These are phyloP conservation scores for Fusarium sp. DNA, from an alignment of 2,329 filamentous ascomycete species.

Conservation along the genomic window DNA sequence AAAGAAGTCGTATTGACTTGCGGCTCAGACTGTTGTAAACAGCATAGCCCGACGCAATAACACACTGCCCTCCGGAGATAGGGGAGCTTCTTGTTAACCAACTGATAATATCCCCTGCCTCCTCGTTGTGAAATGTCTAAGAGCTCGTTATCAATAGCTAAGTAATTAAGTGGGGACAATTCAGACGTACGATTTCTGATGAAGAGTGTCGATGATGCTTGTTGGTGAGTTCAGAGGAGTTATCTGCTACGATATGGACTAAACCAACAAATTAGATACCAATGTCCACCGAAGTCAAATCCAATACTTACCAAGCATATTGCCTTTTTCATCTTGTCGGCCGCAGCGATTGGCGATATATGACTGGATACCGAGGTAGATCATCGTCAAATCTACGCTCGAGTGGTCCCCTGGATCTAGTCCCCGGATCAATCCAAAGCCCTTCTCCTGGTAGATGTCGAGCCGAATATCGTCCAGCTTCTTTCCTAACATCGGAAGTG, in stretches of 20 bases:
- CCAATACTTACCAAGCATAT: conserved; percentile 67
- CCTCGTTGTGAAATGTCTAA: conserved; percentile 76
- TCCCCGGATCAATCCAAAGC: conserved; percentile 73
- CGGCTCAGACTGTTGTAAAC: conserved; percentile 76
- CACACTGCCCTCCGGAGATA: conserved; percentile 70
- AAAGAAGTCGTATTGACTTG: conserved; percentile 71
- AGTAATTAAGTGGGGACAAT: background rate
- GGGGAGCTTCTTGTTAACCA: conserved; percentile 72
- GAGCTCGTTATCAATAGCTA: background rate
- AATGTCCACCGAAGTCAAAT: background rate
- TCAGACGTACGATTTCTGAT: conserved; percentile 61
- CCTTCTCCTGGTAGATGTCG: conserved; percentile 68
- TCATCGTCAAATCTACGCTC: conserved; percentile 69
- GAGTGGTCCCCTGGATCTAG: conserved; percentile 65
- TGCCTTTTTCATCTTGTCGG: conserved; percentile 70
- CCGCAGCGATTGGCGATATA: conserved; percentile 71
- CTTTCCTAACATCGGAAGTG: conserved; percentile 65
- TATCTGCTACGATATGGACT: conserved; percentile 70
- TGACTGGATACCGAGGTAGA: conserved; percentile 72
- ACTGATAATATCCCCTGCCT: conserved; percentile 72
- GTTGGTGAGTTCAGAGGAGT: conserved; percentile 58
- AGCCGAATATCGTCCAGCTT: conserved; percentile 62
- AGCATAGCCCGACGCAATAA: conserved; percentile 71
- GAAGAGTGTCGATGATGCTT: conserved; percentile 70
- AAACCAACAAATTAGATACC: background rate